Evolutionary conservation across 2,329 filamentous ascomycete genomes (phyloP), one percentile per base, ranked within the genome.

Genomic region (Zymoseptoria brevis): DNA sequence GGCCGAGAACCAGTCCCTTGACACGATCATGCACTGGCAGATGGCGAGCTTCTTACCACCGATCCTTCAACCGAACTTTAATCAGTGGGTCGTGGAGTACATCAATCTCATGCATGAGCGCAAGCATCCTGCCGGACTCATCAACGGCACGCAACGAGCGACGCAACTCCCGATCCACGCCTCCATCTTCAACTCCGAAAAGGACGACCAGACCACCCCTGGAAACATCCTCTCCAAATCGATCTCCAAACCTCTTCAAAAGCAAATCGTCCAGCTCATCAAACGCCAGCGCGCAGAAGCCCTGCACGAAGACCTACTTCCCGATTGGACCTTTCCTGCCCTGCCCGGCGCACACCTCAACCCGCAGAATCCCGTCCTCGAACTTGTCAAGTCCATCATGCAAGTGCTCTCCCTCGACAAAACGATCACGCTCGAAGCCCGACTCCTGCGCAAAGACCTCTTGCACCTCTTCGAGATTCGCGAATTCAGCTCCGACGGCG

Each of bases 11-110:
- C 91, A 96, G 71, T 81, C 84, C 2, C 81, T 97, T 13, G 88
- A 96, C 68, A 94, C 89, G 9, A 85, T 99, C 68, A 97, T 99
- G 92, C 89, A 96, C 75, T 99, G 95, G 95, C 94, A 99, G 73
- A 87, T 99, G 71, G 88, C 86, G 52, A 92, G 90, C 1, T 96
- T 96, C 73, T 76, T 99, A 0, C 94, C 95, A 0, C 73, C 78
- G 0, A 85, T 87, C 4, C 80, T 99, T 54, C 92, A 97, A 69
- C 82, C 87, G 0, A 83, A 87, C 8, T 99, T 99, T 78, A 84
- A 92, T 62, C 87, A 96, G 67, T 96, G 92, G 90, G 85, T 96
- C 2, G 85, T 96, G 13, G 90, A 96, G 71, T 99, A 96, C 74
- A 89, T 99, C 65, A 86, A 96, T 65, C 81, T 96, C 57, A 96